Evolutionary conservation across 2,329 filamentous ascomycete genomes (phyloP).

Genomic region (Nannizziopsis arthrosporioides): DNA sequence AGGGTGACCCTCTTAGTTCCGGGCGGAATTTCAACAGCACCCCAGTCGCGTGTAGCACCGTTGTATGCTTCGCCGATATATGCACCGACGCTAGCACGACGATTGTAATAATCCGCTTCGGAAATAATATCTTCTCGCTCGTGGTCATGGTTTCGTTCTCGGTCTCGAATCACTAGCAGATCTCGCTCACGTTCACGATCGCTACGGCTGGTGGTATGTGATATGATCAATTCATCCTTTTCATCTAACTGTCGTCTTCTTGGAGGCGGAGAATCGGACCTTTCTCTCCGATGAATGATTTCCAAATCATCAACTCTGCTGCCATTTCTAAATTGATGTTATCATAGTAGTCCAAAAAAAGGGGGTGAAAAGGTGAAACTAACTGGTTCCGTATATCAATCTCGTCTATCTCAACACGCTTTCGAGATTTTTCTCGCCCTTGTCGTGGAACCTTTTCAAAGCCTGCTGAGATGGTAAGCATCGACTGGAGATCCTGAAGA

Average conservation of each 20-base stretch:
- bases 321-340: slow-evolving; percentile 3
- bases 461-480: slow-evolving; percentile 15
- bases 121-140: slow-evolving; percentile 38
- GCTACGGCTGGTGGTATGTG: slow-evolving; percentile 18
- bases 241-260: slow-evolving; percentile 18
- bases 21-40: slow-evolving; percentile 71
- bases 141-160: slow-evolving; percentile 13
- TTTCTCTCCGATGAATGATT: slow-evolving; percentile 29
- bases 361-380: slow-evolving; percentile 16
- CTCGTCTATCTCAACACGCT: slow-evolving; percentile 37
- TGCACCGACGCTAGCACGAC: slow-evolving; percentile 56
- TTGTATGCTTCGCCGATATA: slow-evolving; percentile 62
- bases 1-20: slow-evolving; percentile 72
- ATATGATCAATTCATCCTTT: slow-evolving; percentile 18
- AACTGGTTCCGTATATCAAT: slow-evolving; percentile 46
- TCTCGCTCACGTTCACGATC: slow-evolving; percentile 23
- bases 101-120: slow-evolving; percentile 52
- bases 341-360: background rate
- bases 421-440: slow-evolving; percentile 21
- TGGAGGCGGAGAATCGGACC: slow-evolving; percentile 34
- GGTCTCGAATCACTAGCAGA: slow-evolving; percentile 16
- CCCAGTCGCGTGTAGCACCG: slow-evolving; percentile 65
- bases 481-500: background rate
- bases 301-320: slow-evolving; percentile 2
- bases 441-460: slow-evolving; percentile 20